Evolutionary conservation across 371 early-diverging fungal genomes (phyloP).

Genomic region (Massospora cicadina): DNA sequence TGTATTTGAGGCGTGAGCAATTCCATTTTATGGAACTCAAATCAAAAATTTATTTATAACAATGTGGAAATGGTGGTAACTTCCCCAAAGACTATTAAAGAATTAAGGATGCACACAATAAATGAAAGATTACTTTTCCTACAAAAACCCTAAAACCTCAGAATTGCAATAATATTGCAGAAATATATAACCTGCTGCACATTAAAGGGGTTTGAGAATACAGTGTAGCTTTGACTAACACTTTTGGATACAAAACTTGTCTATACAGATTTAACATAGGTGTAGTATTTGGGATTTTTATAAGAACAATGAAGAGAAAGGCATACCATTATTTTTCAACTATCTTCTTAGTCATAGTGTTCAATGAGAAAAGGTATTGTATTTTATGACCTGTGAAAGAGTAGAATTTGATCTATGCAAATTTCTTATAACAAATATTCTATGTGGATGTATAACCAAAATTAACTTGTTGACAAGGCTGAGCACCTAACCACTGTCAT

Average conservation of each 20-base stretch:
- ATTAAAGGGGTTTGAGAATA: neutral
- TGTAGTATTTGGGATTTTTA: neutral
- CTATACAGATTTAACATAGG: neutral
- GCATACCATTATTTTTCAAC: neutral
- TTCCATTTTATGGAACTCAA: neutral
- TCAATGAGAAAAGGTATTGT: neutral
- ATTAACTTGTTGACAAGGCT: too few relatives aligned
- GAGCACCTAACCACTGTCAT: too few relatives aligned
- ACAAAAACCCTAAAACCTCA: neutral
- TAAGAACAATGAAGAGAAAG: neutral
- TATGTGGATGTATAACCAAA: too few relatives aligned
- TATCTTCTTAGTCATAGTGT: neutral
- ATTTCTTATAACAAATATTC: too few relatives aligned
- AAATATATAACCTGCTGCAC: neutral
- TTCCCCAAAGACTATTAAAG: neutral
- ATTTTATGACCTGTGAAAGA: neutral
- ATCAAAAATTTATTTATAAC: neutral
- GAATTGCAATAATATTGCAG: neutral
- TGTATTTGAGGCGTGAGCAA: neutral
- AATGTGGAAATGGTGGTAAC: neutral
- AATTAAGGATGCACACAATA: neutral
- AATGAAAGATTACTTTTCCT: neutral
- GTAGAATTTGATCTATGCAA: too few relatives aligned
- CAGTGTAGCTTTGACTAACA: neutral
- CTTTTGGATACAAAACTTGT: neutral